Conservation (phyloP, 2,329 filamentous ascomycete species). For the Plenodomus tracheiphilus region DNA sequence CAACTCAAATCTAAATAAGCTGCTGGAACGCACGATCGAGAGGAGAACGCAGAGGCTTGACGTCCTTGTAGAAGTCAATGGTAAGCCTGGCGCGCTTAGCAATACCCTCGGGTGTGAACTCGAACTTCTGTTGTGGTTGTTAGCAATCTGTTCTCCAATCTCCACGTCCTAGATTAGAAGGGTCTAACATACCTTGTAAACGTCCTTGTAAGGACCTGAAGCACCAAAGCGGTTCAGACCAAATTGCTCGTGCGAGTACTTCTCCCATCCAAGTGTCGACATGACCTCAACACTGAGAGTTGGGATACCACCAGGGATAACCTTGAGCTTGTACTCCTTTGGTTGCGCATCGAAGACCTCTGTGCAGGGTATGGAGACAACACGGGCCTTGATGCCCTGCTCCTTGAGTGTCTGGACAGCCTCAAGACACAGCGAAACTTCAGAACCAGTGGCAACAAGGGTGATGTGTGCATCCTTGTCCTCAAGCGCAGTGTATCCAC, state of each 20-base stretch:
- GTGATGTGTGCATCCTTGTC: slow-evolving; percentile 82
- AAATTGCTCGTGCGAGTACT: slow-evolving; percentile 99
- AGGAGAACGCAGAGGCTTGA: slow-evolving; percentile 84
- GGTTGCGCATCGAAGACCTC: slow-evolving; percentile 93
- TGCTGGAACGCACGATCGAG: slow-evolving; percentile 98
- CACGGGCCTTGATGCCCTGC: slow-evolving; percentile 82
- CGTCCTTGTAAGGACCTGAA: slow-evolving; percentile 94
- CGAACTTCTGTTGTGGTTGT: slow-evolving; percentile 80
- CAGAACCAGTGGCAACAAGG: slow-evolving; percentile 91
- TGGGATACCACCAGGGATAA: slow-evolving; percentile 92
- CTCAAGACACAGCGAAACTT: slow-evolving; percentile 92
- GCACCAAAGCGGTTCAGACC: slow-evolving; percentile 99
- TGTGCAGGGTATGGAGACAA: slow-evolving; percentile 95
- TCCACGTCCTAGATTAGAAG: neutral
- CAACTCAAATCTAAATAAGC: slow-evolving; percentile 68
- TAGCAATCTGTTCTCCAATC: slow-evolving; percentile 18
- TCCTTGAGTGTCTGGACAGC: slow-evolving; percentile 89
- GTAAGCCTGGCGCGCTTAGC: slow-evolving; percentile 92
- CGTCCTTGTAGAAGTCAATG: slow-evolving; percentile 96
- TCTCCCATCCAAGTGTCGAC: slow-evolving; percentile 97
- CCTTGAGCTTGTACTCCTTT: slow-evolving; percentile 93
- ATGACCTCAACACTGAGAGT: slow-evolving; percentile 94
- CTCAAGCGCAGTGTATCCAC: slow-evolving; percentile 90
- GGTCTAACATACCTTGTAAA: slow-evolving; percentile 71
- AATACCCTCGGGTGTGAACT: slow-evolving; percentile 97